Conservation (phyloP, 225 moss, liverwort and hornwort genomes). For the Sphagnum contortum region DNA sequence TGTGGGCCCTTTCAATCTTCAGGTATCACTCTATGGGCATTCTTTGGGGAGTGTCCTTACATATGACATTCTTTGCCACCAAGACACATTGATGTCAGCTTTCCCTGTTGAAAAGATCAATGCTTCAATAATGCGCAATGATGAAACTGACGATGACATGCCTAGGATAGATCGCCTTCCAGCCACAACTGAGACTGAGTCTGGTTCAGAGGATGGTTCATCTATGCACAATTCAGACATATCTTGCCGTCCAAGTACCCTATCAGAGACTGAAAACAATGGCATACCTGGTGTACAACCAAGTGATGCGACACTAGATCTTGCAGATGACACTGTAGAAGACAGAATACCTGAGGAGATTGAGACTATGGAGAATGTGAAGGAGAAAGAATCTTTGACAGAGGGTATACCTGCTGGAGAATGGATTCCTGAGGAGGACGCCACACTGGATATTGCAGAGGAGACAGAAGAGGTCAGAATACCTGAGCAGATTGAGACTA, state of each 20-base stretch:
- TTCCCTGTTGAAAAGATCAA: conserved; percentile 67
- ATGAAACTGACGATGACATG: conserved; percentile 47
- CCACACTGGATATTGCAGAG: conserved; percentile 4
- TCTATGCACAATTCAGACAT: conserved; percentile 19
- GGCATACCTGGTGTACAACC: conserved; percentile 1
- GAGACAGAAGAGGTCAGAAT: neutral
- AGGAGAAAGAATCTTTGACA: conserved; percentile 8
- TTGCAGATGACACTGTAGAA: conserved; percentile 12
- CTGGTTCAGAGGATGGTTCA: conserved; percentile 13
- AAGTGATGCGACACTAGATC: conserved; percentile 18
- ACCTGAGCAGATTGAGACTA: conserved; percentile 14
- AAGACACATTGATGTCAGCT: conserved; percentile 55
- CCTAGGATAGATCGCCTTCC: conserved; percentile 59
- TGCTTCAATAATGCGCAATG: conserved; percentile 41
- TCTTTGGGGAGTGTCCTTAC: conserved; percentile 93
- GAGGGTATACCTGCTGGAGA: conserved; percentile 6
- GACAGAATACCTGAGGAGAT: conserved; percentile 10
- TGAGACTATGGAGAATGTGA: conserved; percentile 6
- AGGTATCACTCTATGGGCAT: conserved; percentile 98
- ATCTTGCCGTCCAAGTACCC: conserved; percentile 14
- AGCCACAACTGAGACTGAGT: conserved; percentile 26
- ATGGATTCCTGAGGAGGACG: neutral
- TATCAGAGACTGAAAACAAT: conserved; percentile 4
- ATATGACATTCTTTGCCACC: conserved; percentile 98
- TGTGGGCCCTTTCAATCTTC: conserved; percentile 14